Percentiles rank a stretch among this genome's conserved stretches.
These are phyloP conservation scores for Acanthamoeba castellanii DNA, from an alignment of 208 protist genomes.

Conservation along the genomic window DNA sequence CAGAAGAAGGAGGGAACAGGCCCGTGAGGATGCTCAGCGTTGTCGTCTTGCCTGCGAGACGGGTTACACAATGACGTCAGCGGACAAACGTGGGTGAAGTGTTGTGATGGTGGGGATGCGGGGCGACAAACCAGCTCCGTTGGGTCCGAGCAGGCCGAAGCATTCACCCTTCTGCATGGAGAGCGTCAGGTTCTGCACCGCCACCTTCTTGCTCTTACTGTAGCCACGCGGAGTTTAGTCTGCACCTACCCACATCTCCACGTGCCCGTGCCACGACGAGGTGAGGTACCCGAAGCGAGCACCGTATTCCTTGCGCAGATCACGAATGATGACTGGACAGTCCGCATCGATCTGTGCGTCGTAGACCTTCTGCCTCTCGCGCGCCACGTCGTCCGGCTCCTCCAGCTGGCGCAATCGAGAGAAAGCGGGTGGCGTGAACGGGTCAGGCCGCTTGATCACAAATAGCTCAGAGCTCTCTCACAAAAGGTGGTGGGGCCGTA, in stretches of 20 bases:
- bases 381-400: slow-evolving; percentile 55
- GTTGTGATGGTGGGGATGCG: not conserved
- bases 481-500: not conserved
- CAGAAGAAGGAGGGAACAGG: slow-evolving; percentile 67
- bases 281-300: slow-evolving; percentile 49
- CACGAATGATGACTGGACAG: slow-evolving; percentile 53
- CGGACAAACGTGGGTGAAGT: not conserved
- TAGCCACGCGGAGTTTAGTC: no score
- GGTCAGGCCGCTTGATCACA: not conserved
- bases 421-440: not conserved
- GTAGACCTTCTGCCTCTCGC: slow-evolving; percentile 57
- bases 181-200: slow-evolving; percentile 74
- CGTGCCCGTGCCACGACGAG: not conserved
- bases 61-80: not conserved
- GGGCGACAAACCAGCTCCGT: slow-evolving; percentile 79
- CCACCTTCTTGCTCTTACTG: slow-evolving; percentile 73
- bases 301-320: slow-evolving; percentile 68
- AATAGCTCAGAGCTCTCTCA: not conserved
- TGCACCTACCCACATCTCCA: not conserved
- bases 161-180: slow-evolving; percentile 77
- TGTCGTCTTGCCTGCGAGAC: slow-evolving; percentile 84
- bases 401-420: not conserved
- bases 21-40: slow-evolving; percentile 83
- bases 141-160: slow-evolving; percentile 88
- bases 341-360: not conserved